Conservation (phyloP, 768 basidiomycete species). For the Hericium rajendrae region DNA sequence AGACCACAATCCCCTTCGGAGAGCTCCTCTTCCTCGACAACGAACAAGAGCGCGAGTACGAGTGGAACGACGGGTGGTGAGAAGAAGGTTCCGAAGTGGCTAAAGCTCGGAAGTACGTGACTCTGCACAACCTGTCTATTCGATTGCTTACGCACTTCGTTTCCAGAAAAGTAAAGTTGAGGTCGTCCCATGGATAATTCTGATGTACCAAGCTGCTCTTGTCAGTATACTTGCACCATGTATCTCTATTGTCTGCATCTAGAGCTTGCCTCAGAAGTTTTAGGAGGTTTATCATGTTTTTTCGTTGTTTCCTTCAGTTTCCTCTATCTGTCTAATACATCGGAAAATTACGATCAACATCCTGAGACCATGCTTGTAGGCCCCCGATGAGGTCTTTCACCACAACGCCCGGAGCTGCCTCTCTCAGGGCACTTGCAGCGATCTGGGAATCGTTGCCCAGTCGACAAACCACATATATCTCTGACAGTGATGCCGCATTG, state of each 20-base stretch:
- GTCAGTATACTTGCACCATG: background rate
- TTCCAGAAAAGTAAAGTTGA: no score
- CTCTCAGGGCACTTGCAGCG: constrained; percentile 58
- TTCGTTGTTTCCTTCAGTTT: background rate
- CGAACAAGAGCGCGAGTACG: constrained; percentile 1
- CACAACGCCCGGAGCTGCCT: constrained; percentile 20
- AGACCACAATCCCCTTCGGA: constrained; percentile 4
- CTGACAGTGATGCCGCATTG: background rate
- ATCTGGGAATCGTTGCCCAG: constrained; percentile 91
- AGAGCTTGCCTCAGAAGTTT: background rate
- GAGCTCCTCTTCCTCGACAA: background rate
- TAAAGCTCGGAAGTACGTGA: constrained; percentile 43
- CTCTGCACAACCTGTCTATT: background rate
- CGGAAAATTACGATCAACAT: constrained; percentile 72
- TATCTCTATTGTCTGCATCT: background rate
- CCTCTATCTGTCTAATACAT: constrained; percentile 45
- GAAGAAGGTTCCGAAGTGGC: constrained; percentile 71
- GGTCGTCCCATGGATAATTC: no score
- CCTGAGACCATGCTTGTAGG: constrained; percentile 64
- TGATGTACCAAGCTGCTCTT: background rate
- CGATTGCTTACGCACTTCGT: no score
- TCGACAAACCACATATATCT: constrained; percentile 63
- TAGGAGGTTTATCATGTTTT: background rate
- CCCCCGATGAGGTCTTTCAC: constrained; percentile 77
- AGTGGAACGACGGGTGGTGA: constrained; percentile 19